Conservation (phyloP, 495 filamentous ascomycete species). For the Penicillium pulvis region DNA sequence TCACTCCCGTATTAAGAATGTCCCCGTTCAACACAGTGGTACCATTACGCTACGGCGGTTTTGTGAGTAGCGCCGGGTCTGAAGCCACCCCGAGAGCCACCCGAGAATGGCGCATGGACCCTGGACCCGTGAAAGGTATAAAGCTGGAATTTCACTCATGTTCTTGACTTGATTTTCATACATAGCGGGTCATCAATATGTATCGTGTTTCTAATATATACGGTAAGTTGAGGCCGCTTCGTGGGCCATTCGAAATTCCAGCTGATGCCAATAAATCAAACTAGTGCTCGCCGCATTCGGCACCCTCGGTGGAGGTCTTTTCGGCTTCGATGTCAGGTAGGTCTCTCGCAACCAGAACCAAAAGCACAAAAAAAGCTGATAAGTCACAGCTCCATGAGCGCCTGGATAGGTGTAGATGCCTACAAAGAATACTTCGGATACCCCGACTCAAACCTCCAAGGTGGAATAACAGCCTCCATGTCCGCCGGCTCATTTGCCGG, state of each 20-base stretch:
- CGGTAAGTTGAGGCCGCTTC: slow-evolving; percentile 22
- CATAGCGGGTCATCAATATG: slow-evolving; percentile 26
- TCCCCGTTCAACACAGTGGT: slow-evolving; percentile 6
- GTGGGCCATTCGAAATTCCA: not conserved
- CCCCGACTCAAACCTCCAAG: slow-evolving; percentile 64
- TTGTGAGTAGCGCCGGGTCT: not conserved
- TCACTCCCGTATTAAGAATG: slow-evolving; percentile 19
- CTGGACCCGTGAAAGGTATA: slow-evolving; percentile 9
- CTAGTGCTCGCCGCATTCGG: slow-evolving; percentile 52
- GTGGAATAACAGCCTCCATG: slow-evolving; percentile 58
- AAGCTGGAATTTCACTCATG: slow-evolving; percentile 1
- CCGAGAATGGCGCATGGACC: not conserved
- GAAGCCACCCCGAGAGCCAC: slow-evolving; percentile 7
- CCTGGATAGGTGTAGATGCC: slow-evolving; percentile 69
- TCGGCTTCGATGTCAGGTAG: slow-evolving; percentile 49
- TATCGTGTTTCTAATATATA: slow-evolving; percentile 51
- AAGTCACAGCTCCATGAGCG: slow-evolving; percentile 61
- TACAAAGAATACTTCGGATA: slow-evolving; percentile 69
- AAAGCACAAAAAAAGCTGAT: not conserved
- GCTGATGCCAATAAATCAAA: not conserved
- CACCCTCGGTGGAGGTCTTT: slow-evolving; percentile 50
- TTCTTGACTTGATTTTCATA: not conserved
- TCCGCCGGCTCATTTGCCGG: slow-evolving; percentile 69
- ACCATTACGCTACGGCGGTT: not conserved
- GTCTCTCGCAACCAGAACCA: not conserved